phyloP scores from a whole-genome alignment of 2,329 filamentous ascomycete genomes.

The Lasiodiplodia theobromae region DNA sequence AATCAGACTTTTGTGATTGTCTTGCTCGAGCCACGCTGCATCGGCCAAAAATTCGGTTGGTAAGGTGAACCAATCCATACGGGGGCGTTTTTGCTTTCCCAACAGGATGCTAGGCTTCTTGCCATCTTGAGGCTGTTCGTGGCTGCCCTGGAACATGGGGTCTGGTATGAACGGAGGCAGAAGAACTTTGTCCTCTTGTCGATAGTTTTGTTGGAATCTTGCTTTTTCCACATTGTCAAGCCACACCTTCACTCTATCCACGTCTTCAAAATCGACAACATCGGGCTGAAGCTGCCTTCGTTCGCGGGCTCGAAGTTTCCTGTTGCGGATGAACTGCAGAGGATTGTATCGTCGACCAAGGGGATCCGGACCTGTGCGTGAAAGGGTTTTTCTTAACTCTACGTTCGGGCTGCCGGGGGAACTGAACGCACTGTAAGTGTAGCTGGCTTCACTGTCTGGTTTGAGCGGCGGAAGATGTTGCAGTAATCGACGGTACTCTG shows the following conservation, averaged over 20 bases:
- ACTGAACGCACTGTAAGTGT: conserved; percentile 45
- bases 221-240: conserved; percentile 70
- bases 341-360: conserved; percentile 85
- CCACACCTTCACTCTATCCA: conserved; percentile 76
- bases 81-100: conserved; percentile 61
- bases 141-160: conserved; percentile 9
- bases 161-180: conserved; percentile 39
- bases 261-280: conserved; percentile 77
- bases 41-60: conserved; percentile 90
- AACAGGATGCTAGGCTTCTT: conserved; percentile 12
- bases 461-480: conserved; percentile 78
- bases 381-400: conserved; percentile 47
- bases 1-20: conserved; percentile 78
- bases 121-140: not conserved
- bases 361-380: conserved; percentile 46
- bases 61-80: conserved; percentile 84
- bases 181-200: conserved; percentile 44
- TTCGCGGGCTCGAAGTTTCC: conserved; percentile 82
- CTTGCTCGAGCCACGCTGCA: conserved; percentile 86
- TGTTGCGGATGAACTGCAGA: conserved; percentile 88
- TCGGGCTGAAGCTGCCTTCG: conserved; percentile 76
- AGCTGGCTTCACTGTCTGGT: conserved; percentile 51
- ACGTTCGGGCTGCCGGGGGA: conserved; percentile 51
- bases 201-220: conserved; percentile 48
- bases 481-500: conserved; percentile 83